phyloP scores from a whole-genome alignment of 129 eudicot genomes.

The Tagetes erecta region DNA sequence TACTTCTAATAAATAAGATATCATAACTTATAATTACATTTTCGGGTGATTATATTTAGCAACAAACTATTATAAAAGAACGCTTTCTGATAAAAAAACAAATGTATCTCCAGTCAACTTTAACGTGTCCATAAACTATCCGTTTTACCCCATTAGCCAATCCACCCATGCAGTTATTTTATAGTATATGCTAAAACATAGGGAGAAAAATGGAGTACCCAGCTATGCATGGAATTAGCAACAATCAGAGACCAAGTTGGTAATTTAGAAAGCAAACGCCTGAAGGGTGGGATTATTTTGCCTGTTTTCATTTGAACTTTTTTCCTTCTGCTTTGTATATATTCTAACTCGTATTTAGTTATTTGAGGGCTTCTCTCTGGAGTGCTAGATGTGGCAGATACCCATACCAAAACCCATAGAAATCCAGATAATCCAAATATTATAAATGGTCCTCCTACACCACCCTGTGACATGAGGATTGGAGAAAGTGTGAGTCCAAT shows the following conservation, averaged over 20 bases:
- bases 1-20: background rate
- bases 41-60: background rate
- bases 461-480: conserved; percentile 95
- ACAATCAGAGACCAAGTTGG: conserved; percentile 97
- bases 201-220: conserved; percentile 54
- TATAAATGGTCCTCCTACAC: conserved; percentile 91
- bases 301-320: conserved; percentile 39
- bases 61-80: background rate
- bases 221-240: conserved; percentile 98
- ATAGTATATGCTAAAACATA: conserved; percentile 20
- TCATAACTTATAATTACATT: background rate
- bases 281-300: conserved; percentile 83
- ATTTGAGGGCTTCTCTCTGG: conserved; percentile 81
- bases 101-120: conserved; percentile 1
- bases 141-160: background rate
- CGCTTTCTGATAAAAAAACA: background rate
- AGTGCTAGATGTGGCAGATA: conserved; percentile 91
- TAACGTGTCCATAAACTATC: background rate
- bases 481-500: conserved; percentile 97
- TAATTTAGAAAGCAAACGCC: conserved; percentile 78
- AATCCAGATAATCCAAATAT: conserved; percentile 91
- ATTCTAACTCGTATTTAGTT: conserved; percentile 66
- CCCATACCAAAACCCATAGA: conserved; percentile 92
- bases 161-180: background rate
- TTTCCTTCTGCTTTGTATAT: conserved; percentile 55